Evolutionary conservation across 75 land plant genomes (phyloP), one percentile per base, ranked within the genome.

Genomic region (Pinus albicaulis): DNA sequence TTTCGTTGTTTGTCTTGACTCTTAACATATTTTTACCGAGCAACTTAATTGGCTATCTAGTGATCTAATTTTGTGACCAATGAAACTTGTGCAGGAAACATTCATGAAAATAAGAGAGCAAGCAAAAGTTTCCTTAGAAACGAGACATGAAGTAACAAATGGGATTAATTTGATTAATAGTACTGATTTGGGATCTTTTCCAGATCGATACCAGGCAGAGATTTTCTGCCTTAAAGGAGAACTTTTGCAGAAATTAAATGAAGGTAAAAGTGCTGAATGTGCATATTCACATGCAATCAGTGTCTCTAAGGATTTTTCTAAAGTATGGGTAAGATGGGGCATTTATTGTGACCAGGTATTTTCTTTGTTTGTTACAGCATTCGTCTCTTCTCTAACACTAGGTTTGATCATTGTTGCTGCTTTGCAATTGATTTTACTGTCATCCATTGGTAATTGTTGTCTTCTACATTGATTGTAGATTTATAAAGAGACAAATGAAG

Each of bases 301-400:
- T 64, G 84, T 94, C 25, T 94, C 80, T 81, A 96, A 90, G 76
- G 86, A 90, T 76, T 80, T 94, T 55, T 89, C 99, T 26, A 93
- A 93, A 81, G 99, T 97, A 55, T 96, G 99, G 98, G 93, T 96
- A 73, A 96, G 97, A 83, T 96, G 99, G 99, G 99, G 99, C 59
- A 92, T 87, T 83, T 92, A 92, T 84, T 93, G 98, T 86, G 97
- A 96, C 74, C 91, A 89, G 97, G 99, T 96, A 80, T 64, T 60
- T 36, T n/a, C 3, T 62, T 65, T 52, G 44, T 23, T 55, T 41
- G 1, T 59, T 24, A 22, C 0, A 22, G 60, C 11, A 5, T 7
- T 59, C 10, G 7, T 59, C 24, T 59, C 23, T 22, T 59, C 23
- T 20, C 24, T 59, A 59, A 59, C 60, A 22, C 24, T 22, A 59